Evolutionary conservation across 345 rosid species (phyloP).

Genomic region (Citrus inodora): DNA sequence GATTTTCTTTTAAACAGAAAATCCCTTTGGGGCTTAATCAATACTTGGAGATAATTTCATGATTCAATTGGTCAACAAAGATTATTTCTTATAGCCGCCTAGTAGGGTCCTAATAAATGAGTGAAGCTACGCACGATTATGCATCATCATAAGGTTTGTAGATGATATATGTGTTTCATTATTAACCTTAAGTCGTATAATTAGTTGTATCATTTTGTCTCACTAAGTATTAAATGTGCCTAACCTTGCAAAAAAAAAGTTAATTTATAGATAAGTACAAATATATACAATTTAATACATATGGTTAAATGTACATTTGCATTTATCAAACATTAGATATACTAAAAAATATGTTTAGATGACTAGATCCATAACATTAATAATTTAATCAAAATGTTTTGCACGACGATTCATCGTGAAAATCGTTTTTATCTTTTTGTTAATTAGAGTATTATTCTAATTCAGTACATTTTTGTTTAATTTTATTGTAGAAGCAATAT

Average conservation of each 20-base stretch:
- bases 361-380: no score
- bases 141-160: neutral
- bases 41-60: neutral
- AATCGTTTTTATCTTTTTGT: no score
- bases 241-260: no score
- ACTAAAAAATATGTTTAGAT: no score
- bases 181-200: neutral
- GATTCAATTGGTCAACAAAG: neutral
- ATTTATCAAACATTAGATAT: no score
- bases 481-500: neutral
- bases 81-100: neutral
- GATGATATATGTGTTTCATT: neutral
- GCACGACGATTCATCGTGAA: no score
- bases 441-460: neutral
- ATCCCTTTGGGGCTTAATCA: neutral
- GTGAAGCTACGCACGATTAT: neutral
- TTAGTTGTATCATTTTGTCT: no score
- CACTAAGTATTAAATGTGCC: no score
- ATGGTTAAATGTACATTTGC: no score
- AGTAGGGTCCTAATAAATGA: conserved; percentile 1
- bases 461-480: neutral
- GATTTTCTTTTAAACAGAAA: neutral
- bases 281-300: no score
- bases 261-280: no score
- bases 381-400: no score